These are phyloP conservation scores for Cladophialophora carrionii DNA, from an alignment of 2,329 filamentous ascomycete genomes.

Conservation along the genomic window DNA sequence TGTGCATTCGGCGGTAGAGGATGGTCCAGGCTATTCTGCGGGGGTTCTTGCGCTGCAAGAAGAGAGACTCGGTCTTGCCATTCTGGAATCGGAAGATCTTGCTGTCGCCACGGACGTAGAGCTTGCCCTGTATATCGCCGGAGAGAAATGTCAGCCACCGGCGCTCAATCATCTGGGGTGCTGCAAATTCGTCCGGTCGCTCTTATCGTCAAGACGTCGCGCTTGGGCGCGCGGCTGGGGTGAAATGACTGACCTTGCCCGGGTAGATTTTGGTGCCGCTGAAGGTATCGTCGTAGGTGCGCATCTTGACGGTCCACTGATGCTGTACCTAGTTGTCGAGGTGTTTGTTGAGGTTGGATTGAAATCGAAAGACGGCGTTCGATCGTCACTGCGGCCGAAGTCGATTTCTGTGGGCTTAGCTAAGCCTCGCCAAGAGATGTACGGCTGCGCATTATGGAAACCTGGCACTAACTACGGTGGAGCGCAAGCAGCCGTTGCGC, in stretches of 20 bases:
- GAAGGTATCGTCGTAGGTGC: conserved; percentile 79
- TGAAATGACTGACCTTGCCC: conserved; percentile 67
- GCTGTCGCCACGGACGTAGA: conserved; percentile 99
- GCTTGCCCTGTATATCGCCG: conserved; percentile 74
- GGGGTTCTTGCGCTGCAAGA: conserved; percentile 99
- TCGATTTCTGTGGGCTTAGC: conserved; percentile 18
- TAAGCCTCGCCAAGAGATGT: conserved; percentile 8
- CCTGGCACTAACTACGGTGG: neutral
- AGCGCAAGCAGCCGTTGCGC: neutral
- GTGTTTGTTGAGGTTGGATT: conserved; percentile 19
- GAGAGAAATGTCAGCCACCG: neutral
- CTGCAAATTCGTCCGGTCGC: neutral
- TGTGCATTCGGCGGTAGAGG: conserved; percentile 97
- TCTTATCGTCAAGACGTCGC: neutral
- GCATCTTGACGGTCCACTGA: conserved; percentile 60
- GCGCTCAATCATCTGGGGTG: neutral
- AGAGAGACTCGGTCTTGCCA: conserved; percentile 99
- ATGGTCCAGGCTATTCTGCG: conserved; percentile 98
- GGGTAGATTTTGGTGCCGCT: conserved; percentile 78
- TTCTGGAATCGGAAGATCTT: conserved; percentile 99
- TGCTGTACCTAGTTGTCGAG: conserved; percentile 34
- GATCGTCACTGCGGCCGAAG: conserved; percentile 13
- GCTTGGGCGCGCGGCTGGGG: neutral
- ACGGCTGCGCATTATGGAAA: neutral
- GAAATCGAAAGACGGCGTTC: conserved; percentile 9